These are phyloP conservation scores for Karstenula rhodostoma DNA, from an alignment of 2,329 filamentous ascomycete species.

Conservation along the genomic window DNA sequence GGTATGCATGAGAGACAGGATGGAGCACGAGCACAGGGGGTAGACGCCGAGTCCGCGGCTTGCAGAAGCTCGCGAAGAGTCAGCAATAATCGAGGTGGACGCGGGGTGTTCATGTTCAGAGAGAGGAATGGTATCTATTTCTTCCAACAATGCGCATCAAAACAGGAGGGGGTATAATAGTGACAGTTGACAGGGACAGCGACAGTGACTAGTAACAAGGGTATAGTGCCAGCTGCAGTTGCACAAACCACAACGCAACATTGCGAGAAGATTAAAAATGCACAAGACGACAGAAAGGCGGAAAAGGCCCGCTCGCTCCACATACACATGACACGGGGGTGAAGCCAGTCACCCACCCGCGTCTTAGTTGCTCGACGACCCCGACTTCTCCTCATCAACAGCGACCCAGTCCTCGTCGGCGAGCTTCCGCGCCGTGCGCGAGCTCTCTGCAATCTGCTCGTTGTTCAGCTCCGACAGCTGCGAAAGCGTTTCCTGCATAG, in stretches of 20 bases:
- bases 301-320: neutral
- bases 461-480: slow-evolving; percentile 48
- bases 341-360: neutral
- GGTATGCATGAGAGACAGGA: no score
- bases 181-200: slow-evolving; percentile 7
- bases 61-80: no score
- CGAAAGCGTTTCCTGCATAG: slow-evolving; percentile 47
- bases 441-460: slow-evolving; percentile 44
- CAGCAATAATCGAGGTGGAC: no score
- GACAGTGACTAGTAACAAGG: slow-evolving; percentile 2
- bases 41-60: no score
- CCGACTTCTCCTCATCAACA: slow-evolving; percentile 17
- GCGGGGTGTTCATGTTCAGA: no score
- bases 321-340: neutral
- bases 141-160: neutral
- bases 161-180: slow-evolving; percentile 1
- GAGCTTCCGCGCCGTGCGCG: slow-evolving; percentile 41
- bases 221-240: slow-evolving; percentile 11
- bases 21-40: no score
- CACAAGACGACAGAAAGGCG: neutral
- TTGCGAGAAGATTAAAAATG: neutral
- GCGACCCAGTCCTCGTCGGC: slow-evolving; percentile 38
- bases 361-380: slow-evolving; percentile 1
- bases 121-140: slow-evolving; percentile 2
- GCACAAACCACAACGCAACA: neutral